Evolutionary conservation across 2,329 filamentous ascomycete genomes (phyloP).

Genomic region (Aureobasidium sp.): DNA sequence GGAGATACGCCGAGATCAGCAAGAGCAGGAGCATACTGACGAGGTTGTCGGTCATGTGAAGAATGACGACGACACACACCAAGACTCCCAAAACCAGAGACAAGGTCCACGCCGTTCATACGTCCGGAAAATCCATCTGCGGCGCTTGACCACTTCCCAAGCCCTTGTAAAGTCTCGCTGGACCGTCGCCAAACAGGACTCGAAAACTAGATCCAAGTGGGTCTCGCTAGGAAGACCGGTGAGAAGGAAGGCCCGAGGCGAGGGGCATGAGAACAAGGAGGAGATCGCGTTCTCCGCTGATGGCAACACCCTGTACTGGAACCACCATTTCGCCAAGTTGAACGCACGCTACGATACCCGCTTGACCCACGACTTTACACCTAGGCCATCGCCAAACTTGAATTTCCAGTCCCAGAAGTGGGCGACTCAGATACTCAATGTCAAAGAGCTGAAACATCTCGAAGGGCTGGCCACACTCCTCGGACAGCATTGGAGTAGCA

Average conservation of each 20-base stretch:
- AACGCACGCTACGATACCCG: constrained; percentile 16
- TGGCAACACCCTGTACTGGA: constrained; percentile 17
- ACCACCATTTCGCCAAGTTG: constrained; percentile 17
- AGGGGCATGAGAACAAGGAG: background rate
- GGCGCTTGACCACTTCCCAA: background rate
- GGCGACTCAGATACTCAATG: constrained; percentile 18
- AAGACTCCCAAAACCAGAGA: background rate
- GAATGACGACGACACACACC: background rate
- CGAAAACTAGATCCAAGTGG: background rate
- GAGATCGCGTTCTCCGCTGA: constrained; percentile 9
- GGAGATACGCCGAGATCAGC: background rate
- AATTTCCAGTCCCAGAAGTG: constrained; percentile 18
- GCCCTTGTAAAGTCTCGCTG: constrained; percentile 8
- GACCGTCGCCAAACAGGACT: constrained; percentile 1
- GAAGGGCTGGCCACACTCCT: constrained; percentile 17
- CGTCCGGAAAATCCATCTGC: background rate
- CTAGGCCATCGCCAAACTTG: constrained; percentile 13
- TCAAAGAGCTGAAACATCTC: constrained; percentile 21
- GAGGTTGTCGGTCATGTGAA: too few relatives aligned
- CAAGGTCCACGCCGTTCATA: background rate
- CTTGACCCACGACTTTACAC: background rate
- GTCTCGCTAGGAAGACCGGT: constrained; percentile 3
- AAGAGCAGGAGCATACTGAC: too few relatives aligned
- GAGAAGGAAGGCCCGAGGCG: background rate
- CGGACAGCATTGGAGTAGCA: constrained; percentile 9